Evolutionary conservation across 768 basidiomycete species (phyloP).

Genomic region (Lactarius sanguifluus): DNA sequence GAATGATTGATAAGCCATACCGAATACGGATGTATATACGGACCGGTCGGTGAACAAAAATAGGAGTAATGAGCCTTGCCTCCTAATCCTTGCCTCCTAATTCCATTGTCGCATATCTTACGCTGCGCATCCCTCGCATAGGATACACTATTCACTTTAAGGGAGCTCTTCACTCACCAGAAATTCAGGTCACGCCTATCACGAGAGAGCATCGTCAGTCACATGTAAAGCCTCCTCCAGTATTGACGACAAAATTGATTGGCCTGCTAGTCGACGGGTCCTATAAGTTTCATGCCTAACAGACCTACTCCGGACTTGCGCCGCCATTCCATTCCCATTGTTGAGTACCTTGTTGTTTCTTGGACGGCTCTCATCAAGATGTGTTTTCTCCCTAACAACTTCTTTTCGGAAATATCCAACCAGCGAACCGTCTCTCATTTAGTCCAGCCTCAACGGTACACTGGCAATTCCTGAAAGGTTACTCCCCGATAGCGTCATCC

Average conservation of each 20-base stretch:
- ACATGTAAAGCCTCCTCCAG: not conserved
- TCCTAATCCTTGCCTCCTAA: too few species aligned
- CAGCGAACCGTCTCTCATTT: not conserved
- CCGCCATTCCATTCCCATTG: not conserved
- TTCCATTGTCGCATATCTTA: too few species aligned
- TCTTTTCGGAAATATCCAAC: constrained; percentile 6
- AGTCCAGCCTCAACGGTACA: constrained; percentile 9
- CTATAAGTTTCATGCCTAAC: constrained; percentile 1
- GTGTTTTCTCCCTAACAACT: constrained; percentile 2
- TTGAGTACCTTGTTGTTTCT: not conserved
- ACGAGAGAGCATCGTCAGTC: not conserved
- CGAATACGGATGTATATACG: too few species aligned
- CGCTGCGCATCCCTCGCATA: too few species aligned
- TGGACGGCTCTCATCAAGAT: not conserved
- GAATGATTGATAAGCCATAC: too few species aligned
- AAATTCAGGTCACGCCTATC: not conserved
- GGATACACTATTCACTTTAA: too few species aligned
- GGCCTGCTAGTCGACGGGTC: not conserved
- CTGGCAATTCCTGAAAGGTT: constrained; percentile 15
- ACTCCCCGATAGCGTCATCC: constrained; percentile 19
- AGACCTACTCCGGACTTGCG: not conserved
- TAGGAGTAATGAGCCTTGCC: too few species aligned
- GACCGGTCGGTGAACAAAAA: too few species aligned
- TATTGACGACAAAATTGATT: not conserved
- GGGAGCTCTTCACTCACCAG: not conserved